Base-by-base conservation (phyloP, 352 stramenopile species). In the Thalassiosira hispida region DNA sequence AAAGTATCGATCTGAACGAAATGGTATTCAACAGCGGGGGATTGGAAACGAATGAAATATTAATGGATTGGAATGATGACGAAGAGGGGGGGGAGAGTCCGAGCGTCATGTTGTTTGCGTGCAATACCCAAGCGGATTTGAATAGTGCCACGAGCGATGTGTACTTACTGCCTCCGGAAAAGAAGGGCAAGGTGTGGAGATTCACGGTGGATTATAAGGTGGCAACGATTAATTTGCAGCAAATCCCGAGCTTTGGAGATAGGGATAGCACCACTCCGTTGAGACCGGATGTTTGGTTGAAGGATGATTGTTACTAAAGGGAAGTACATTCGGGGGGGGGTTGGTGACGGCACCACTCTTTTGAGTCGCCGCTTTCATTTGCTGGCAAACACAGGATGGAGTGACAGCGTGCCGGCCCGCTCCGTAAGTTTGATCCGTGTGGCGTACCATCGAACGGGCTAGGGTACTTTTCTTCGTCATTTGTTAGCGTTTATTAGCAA, bases 191-290 rank as follows among this genome's bases (percentile, higher is more conserved):
- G 38, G 51, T 72, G 1, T 82, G 65, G 74, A 82, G 63, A 44
- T 82, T 82, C 62, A 55, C 61, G 6, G 53, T 82, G 25, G 65
- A 82, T 27, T 82, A 70, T 35, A 82, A 82, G 49, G 61, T 82
- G 12, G 65, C 49, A 12, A 77, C 65, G 12, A 64, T 82, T 6
- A 82, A 82, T 69, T 65, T 82, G 31, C 31, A 35, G 3, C 33
- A 61, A 27, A 77, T 82, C 16, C 22, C 14, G 0, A 64, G 52
- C 44, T 74, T 81, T 64, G 71, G 61, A 27, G 25, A 22, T 18
- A 40, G 29, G 25, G 53, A 79, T 33, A 68, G 49, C 2, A 61
- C 53, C 2, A 73, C 64, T 35, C 71, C 72, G 11, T 67, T 73
- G 29, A 73, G 61, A 40, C 72, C 72, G 9, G 72, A 80, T 57